phyloP scores from a whole-genome alignment of 768 basidiomycete genomes.

The Xanthoconium purpureum region DNA sequence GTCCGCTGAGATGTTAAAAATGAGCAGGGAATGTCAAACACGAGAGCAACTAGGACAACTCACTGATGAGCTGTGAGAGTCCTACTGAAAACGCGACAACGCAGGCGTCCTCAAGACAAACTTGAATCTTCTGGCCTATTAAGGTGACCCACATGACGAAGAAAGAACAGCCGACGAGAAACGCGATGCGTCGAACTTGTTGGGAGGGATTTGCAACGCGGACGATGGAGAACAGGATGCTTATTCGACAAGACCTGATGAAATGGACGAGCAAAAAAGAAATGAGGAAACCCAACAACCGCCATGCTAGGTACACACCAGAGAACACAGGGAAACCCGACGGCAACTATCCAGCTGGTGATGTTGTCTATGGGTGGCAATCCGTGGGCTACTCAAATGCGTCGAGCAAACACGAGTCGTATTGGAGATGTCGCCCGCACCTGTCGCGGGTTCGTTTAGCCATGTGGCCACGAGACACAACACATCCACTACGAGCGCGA shows the following conservation, averaged over 20 bases:
- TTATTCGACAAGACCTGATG: slow-evolving; percentile 23
- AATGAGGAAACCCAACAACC: background rate
- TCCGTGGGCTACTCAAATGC: background rate
- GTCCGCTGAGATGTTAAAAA: slow-evolving; percentile 13
- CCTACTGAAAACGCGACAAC: background rate
- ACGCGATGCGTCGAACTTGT: slow-evolving; percentile 1
- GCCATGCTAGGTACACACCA: slow-evolving; percentile 14
- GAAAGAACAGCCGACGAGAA: slow-evolving; percentile 14
- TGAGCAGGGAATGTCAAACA: background rate
- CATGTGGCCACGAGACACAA: slow-evolving; percentile 7
- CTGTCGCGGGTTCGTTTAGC: background rate
- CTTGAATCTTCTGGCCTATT: slow-evolving; percentile 12
- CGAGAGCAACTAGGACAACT: background rate
- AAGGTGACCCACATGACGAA: slow-evolving; percentile 23
- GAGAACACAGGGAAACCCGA: slow-evolving; percentile 18
- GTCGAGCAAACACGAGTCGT: background rate
- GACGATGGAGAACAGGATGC: slow-evolving; percentile 26
- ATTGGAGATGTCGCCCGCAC: background rate
- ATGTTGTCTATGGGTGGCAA: background rate
- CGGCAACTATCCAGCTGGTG: slow-evolving; percentile 9
- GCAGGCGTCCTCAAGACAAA: slow-evolving; percentile 10
- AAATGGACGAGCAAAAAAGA: background rate
- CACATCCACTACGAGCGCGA: slow-evolving; percentile 22
- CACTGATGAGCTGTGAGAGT: slow-evolving; percentile 24
- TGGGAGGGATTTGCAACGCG: slow-evolving; percentile 13